Evolutionary conservation across 805 yeast species (phyloP), one percentile per base, ranked within the genome.

Genomic region (Phaffomyces thermotolerans): DNA sequence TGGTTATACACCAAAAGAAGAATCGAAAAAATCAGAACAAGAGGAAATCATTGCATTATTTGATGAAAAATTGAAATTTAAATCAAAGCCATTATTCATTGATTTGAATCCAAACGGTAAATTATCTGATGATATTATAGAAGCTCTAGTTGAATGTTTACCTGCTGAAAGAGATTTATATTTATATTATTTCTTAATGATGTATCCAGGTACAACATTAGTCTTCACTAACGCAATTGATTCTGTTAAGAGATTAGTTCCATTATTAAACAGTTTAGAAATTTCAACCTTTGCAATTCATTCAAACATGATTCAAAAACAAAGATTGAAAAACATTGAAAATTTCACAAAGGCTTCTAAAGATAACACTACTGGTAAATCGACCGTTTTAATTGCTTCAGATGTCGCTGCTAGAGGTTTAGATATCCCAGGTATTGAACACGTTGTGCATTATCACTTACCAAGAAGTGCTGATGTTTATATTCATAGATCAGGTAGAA

Each of bases 341-440:
- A 75, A 82, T 48, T 91, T 89, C 69, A 77, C 73, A 51, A 73
- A 68, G 38, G 72, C 79, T 17, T 70, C 76, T 37, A 53, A 53
- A 24, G 49, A 50, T 17, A 65, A 66, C 40, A 57, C 57, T 20
- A 63, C 66, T 7, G 65, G 70, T 39, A 72, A 65, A 40, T 67
- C 79, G 4, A 71, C 85, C 1, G 90, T 90, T 3, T 69, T 93
- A 43, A 76, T 93, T 42, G 96, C 97, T 1, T 88, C 98, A 4
- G 99, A 93, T 65, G 98, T 93, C 37, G 99, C 99, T 2, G 99
- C 99, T 4, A 78, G 99, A 71, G 99, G 99, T 47, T 73, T 93
- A 47, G 99, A 93, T 71, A 88, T 93, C 43, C 84, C 95, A 3
- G 76, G 75, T 38, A 90, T 93, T 41, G 82, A 89, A 54, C 98